Evolutionary conservation across 306 rosid species (phyloP).

Genomic region (Glycine tomentella): DNA sequence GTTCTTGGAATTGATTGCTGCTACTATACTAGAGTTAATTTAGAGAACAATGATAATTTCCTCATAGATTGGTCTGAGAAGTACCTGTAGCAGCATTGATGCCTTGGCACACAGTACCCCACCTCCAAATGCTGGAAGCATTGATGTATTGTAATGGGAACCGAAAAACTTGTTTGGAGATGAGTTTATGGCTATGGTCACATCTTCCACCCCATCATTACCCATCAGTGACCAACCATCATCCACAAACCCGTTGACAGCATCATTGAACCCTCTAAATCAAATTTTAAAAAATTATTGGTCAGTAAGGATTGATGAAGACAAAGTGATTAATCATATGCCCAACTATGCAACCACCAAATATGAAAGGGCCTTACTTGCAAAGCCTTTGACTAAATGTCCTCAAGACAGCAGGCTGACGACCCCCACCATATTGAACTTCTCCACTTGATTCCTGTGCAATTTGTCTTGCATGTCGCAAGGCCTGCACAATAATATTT

Average conservation of each 20-base stretch:
- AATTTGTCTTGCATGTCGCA: slow-evolving; percentile 78
- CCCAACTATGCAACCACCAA: neutral
- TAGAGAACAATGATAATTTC: neutral
- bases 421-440: slow-evolving; percentile 77
- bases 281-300: neutral
- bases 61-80: neutral
- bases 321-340: too few species aligned
- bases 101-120: slow-evolving; percentile 89
- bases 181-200: slow-evolving; percentile 74
- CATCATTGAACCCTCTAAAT: slow-evolving; percentile 86
- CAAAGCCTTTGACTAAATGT: slow-evolving; percentile 87
- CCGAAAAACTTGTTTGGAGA: slow-evolving; percentile 69
- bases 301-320: slow-evolving; percentile 26
- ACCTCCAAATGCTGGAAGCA: slow-evolving; percentile 75
- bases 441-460: slow-evolving; percentile 88
- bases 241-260: slow-evolving; percentile 85
- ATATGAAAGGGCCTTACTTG: slow-evolving; percentile 53
- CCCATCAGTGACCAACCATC: slow-evolving; percentile 85
- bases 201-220: slow-evolving; percentile 85
- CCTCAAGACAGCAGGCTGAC: slow-evolving; percentile 90
- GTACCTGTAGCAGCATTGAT: slow-evolving; percentile 90
- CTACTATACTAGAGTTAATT: neutral
- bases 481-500: slow-evolving; percentile 56
- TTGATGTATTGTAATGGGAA: slow-evolving; percentile 63
- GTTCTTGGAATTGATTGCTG: neutral